Percentiles rank a stretch among this genome's conserved stretches.
These are phyloP conservation scores for Didymella keratinophila DNA, from an alignment of 2,329 filamentous ascomycete genomes.

Conservation along the genomic window DNA sequence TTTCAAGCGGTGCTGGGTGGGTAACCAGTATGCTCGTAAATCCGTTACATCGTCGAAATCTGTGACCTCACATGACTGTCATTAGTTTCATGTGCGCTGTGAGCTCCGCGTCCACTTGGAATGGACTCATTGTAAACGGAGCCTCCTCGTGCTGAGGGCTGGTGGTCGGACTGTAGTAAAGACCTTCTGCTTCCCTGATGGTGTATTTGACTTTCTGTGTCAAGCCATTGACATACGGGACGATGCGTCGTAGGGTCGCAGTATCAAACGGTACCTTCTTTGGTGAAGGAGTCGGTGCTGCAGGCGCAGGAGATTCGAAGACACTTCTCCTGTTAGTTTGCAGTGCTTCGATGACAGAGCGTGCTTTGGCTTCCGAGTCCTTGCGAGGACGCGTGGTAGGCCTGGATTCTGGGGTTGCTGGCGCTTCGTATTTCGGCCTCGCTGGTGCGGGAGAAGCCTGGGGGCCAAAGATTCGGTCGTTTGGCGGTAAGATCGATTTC, in stretches of 20 bases:
- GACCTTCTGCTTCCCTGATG: conserved; percentile 57
- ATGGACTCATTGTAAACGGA: conserved; percentile 45
- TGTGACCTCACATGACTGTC: conserved; percentile 48
- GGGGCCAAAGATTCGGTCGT: conserved; percentile 48
- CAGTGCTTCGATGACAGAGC: conserved; percentile 68
- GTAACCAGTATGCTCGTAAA: conserved; percentile 27
- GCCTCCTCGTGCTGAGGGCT: conserved; percentile 49
- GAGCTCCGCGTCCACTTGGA: conserved; percentile 45
- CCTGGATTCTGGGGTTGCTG: conserved; percentile 35
- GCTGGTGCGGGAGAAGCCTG: conserved; percentile 43
- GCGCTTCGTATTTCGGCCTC: conserved; percentile 37
- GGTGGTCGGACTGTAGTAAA: conserved; percentile 55
- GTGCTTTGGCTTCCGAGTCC: conserved; percentile 66
- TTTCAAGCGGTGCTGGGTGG: conserved; percentile 12
- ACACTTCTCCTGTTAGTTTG: conserved; percentile 56
- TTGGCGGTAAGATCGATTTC: conserved; percentile 48
- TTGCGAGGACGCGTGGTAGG: conserved; percentile 58
- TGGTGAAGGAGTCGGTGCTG: conserved; percentile 41
- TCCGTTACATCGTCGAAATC: conserved; percentile 22
- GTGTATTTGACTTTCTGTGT: conserved; percentile 59
- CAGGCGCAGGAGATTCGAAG: conserved; percentile 36
- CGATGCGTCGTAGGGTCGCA: conserved; percentile 68
- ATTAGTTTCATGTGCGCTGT: conserved; percentile 51
- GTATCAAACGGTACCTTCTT: conserved; percentile 73
- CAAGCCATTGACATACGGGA: conserved; percentile 60